Base-by-base conservation (phyloP, 2,329 filamentous ascomycete genomes). In the Acarospora socialis region DNA sequence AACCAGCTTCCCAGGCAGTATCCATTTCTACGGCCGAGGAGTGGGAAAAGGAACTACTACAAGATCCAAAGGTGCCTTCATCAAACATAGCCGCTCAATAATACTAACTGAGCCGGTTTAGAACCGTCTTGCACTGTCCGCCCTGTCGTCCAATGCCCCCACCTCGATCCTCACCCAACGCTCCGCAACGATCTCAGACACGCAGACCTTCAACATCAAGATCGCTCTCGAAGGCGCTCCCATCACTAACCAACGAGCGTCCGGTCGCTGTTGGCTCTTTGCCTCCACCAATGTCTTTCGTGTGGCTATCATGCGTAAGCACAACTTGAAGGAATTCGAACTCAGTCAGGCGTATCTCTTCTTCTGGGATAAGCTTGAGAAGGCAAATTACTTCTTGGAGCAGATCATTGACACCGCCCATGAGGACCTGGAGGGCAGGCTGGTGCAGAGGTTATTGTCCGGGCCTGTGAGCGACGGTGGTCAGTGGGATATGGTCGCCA, bases 361-460 rank as follows among this genome's bases (percentile, higher is more conserved):
- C 60, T 92, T 83, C 66, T 92, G 80, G 77, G 84, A 93, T 54
- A 92, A 92, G 60, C 70, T 92, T 13, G 84, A 93, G 55, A 92
- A 92, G 56, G 68, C 78, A 6, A 92, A 92, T 54, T 92, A 71
- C 62, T 92, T 92, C 59, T 67, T 92, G 12, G 82, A 92, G 56
- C 78, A 81, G 47, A 71, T 87, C 38, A 69, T 92, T 34, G 73
- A 81, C 40, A 92, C 83, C 0, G 67, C 71, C 0, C 60, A 63
- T 31, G 67, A 83, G 45, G 72, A 77, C 20, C 64, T 92, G 2
- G 80, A 86, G 42, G 68, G 74, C 14, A 62, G 84, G 7, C 57
- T 92, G 3, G 66, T 92, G 3, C 77, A 84, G 50, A 68, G 67
- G 3, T 57, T 92, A 3, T 60, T 87, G 17, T 57, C 60, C 0